Evolutionary conservation across 345 rosid genomes (phyloP).

Genomic region (Anastatica hierochuntica): DNA sequence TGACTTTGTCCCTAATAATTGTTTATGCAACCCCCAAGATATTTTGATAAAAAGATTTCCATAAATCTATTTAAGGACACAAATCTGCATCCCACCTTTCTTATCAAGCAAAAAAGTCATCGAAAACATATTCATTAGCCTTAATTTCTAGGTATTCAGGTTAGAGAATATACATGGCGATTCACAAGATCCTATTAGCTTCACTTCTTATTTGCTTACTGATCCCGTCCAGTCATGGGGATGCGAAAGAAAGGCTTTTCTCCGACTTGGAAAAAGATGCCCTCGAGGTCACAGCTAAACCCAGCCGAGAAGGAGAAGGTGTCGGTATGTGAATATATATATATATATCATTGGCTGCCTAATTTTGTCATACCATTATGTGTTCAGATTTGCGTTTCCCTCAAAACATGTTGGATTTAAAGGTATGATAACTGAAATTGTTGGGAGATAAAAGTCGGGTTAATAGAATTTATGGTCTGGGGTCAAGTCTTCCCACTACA

Average conservation of each 20-base stretch:
- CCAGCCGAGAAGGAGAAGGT: constrained; percentile 23
- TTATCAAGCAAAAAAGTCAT: constrained; percentile 18
- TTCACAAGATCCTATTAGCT: constrained; percentile 18
- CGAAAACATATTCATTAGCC: constrained; percentile 7
- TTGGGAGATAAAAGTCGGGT: too few species aligned
- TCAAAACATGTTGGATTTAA: too few species aligned
- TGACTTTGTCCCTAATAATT: constrained; percentile 13
- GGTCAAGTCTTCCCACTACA: too few species aligned
- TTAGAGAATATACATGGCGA: constrained; percentile 19
- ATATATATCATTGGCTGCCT: not conserved
- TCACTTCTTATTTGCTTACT: constrained; percentile 24
- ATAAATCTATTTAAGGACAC: constrained; percentile 8
- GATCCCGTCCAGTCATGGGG: constrained; percentile 10
- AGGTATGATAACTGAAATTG: too few species aligned
- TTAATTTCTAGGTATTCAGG: not conserved
- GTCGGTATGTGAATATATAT: constrained; percentile 44
- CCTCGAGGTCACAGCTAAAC: constrained; percentile 32
- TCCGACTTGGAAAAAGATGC: constrained; percentile 30
- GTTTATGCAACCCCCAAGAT: not conserved
- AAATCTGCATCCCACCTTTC: constrained; percentile 9
- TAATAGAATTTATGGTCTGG: too few species aligned
- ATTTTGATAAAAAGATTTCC: not conserved
- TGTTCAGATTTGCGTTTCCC: too few species aligned
- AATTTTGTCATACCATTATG: too few species aligned
- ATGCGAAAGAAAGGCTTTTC: constrained; percentile 25